These are phyloP conservation scores for Flaveria floridana DNA, from an alignment of 140 eudicot genomes.

Conservation along the genomic window DNA sequence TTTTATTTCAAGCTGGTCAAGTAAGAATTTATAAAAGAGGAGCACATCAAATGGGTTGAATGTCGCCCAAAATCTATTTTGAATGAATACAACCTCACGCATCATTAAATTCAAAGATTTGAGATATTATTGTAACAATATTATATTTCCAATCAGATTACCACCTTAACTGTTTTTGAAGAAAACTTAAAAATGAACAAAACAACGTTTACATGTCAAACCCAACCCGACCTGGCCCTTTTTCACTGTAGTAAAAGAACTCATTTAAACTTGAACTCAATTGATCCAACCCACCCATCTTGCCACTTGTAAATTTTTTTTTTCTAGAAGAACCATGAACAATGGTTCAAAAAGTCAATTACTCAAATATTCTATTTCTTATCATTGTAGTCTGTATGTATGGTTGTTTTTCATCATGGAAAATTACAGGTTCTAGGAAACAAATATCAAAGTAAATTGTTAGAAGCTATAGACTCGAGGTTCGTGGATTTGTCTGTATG, in stretches of 20 bases:
- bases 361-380: background rate
- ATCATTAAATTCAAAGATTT: too few species aligned
- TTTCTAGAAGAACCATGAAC: background rate
- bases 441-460: slow-evolving; percentile 56
- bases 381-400: background rate
- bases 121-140: background rate
- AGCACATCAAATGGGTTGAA: background rate
- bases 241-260: background rate
- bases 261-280: background rate
- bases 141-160: background rate
- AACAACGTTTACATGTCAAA: background rate
- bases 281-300: background rate
- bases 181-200: background rate
- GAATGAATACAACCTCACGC: background rate
- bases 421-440: slow-evolving; percentile 65
- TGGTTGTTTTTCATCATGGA: background rate
- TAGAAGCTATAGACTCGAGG: slow-evolving; percentile 78
- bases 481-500: slow-evolving; percentile 25
- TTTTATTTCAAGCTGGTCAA: background rate
- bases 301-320: background rate
- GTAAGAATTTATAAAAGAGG: background rate
- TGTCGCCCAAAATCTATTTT: background rate
- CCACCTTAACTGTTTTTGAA: background rate
- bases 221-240: background rate
- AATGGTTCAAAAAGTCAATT: background rate